Percentiles rank a stretch among this genome's conserved stretches.
Conservation (phyloP, 371 early-diverging fungal genomes). For the Lichtheimia ornata region DNA sequence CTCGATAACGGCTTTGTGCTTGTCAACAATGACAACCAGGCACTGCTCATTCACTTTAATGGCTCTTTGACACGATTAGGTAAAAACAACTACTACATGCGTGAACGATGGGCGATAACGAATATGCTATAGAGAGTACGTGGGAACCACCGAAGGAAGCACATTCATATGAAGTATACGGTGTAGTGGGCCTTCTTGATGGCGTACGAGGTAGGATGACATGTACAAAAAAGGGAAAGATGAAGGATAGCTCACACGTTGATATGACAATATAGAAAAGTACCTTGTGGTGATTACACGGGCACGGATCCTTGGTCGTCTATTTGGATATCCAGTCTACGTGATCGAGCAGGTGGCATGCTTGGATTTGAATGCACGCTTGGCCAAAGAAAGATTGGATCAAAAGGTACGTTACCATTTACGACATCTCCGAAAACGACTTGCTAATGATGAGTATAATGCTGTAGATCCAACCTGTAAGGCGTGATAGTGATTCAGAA, state of each 20-base stretch:
- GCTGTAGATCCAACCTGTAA: neutral
- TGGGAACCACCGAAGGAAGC: neutral
- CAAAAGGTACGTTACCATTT: constrained; percentile 5
- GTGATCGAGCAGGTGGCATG: constrained; percentile 49
- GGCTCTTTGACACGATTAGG: neutral
- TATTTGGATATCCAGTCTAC: constrained; percentile 46
- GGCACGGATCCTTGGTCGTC: constrained; percentile 41
- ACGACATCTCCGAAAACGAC: neutral
- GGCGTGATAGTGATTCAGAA: neutral
- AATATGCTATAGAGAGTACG: neutral
- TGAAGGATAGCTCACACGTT: neutral
- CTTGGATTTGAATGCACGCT: constrained; percentile 35
- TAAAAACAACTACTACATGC: no score
- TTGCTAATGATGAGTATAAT: neutral
- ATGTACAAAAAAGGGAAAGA: no score
- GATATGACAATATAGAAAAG: constrained; percentile 20
- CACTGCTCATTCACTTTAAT: constrained; percentile 3
- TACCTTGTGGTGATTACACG: constrained; percentile 49
- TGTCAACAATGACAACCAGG: neutral
- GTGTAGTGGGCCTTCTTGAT: neutral
- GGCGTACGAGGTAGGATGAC: neutral
- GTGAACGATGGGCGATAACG: neutral
- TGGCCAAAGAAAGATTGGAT: constrained; percentile 29
- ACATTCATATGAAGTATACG: neutral
- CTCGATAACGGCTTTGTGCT: constrained; percentile 2